phyloP scores from a whole-genome alignment of 306 rosid genomes.

The Potentilla sterilis region DNA sequence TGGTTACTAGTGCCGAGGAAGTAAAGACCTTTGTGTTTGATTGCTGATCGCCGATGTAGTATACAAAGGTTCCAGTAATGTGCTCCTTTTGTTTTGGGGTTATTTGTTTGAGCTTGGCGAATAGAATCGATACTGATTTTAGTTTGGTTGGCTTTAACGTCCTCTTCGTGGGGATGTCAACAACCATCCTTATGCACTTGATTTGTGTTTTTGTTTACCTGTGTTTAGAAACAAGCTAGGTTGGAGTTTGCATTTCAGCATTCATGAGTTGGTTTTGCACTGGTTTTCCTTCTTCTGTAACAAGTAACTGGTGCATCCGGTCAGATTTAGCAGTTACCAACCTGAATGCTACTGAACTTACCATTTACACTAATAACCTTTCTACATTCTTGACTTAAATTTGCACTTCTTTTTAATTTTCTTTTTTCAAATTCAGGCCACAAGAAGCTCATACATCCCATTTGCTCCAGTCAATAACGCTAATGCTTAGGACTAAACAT shows the following conservation, averaged over 20 bases:
- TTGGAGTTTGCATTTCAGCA: conserved; percentile 6
- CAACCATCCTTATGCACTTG: neutral
- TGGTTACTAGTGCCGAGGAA: neutral
- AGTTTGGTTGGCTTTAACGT: neutral
- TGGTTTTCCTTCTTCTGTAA: neutral
- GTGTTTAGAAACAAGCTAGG: conserved; percentile 2
- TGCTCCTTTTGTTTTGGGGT: neutral
- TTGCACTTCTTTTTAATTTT: neutral
- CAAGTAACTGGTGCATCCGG: neutral
- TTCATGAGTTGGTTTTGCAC: neutral
- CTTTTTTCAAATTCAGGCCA: too few species aligned
- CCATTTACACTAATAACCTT: neutral
- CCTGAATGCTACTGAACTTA: neutral
- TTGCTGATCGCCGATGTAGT: neutral
- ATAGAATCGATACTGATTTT: neutral
- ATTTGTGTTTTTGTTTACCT: neutral
- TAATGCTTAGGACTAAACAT: too few species aligned
- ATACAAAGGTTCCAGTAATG: neutral
- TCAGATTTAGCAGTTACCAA: neutral
- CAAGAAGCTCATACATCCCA: too few species aligned
- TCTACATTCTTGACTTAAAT: neutral
- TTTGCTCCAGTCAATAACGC: too few species aligned
- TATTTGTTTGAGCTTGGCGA: neutral
- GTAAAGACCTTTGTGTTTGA: neutral
- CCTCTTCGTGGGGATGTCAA: neutral